Percentiles rank a stretch among this genome's conserved stretches.
These are phyloP conservation scores for Plantago lanceolata DNA, from an alignment of 305 asterid genomes.

Conservation along the genomic window DNA sequence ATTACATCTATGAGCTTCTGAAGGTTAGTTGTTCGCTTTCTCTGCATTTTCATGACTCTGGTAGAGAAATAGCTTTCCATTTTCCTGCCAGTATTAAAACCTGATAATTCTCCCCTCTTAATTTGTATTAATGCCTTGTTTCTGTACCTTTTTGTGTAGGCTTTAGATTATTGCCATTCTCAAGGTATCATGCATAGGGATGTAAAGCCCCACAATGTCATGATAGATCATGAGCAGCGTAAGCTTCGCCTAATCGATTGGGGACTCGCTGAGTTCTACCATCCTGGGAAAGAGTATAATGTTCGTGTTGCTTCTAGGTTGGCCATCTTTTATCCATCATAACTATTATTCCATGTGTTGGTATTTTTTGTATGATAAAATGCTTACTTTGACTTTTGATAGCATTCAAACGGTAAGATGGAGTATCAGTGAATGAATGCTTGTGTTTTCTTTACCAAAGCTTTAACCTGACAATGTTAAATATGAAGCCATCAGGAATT, in stretches of 20 bases:
- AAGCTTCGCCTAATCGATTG: slow-evolving; percentile 87
- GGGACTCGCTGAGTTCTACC: slow-evolving; percentile 96
- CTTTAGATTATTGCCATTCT: slow-evolving; percentile 83
- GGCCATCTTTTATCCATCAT: not conserved
- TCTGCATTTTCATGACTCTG: slow-evolving; percentile 9
- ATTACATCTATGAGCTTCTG: slow-evolving; percentile 74
- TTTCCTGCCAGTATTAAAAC: not conserved
- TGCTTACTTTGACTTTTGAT: no score
- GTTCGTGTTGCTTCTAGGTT: slow-evolving; percentile 96
- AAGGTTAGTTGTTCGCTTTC: slow-evolving; percentile 42
- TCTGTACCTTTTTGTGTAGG: slow-evolving; percentile 29
- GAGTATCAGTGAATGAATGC: no score
- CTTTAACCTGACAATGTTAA: no score
- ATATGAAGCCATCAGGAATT: no score
- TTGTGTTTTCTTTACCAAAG: no score
- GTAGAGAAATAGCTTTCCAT: slow-evolving; percentile 4
- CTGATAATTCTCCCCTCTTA: no score
- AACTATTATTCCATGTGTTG: not conserved
- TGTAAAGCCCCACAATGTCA: slow-evolving; percentile 89
- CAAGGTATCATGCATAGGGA: slow-evolving; percentile 98
- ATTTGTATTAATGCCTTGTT: no score
- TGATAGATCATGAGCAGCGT: slow-evolving; percentile 87
- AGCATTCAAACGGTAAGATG: no score
- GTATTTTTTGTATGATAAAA: no score
- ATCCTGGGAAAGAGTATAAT: slow-evolving; percentile 82